Conservation (phyloP, 176 grass and related monocot genomes). For the Ananas comosus region DNA sequence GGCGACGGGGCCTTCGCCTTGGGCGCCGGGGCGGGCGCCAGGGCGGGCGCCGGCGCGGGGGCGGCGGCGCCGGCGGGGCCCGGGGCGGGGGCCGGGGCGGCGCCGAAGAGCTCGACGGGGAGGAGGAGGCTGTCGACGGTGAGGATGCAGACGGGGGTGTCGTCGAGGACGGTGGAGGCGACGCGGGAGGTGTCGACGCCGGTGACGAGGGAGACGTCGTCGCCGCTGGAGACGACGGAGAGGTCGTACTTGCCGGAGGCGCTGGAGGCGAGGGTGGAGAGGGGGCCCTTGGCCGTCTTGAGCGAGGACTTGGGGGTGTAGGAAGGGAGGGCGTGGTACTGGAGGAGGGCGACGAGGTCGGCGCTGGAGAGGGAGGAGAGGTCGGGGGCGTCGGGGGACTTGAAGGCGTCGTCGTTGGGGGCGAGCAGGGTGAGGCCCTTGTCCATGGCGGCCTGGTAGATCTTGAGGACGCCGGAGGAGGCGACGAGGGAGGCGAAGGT, state of each 20-base stretch:
- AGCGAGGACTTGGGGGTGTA: conserved; percentile 92
- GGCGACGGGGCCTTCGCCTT: conserved; percentile 13
- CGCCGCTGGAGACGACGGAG: conserved; percentile 57
- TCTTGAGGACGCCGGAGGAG: conserved; percentile 67
- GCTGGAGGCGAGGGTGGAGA: conserved; percentile 63
- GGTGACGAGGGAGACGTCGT: conserved; percentile 76
- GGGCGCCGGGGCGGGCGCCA: conserved; percentile 8
- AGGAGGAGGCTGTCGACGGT: conserved; percentile 72
- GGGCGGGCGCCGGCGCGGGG: conserved; percentile 22
- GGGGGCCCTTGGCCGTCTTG: conserved; percentile 46
- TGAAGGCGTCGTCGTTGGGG: conserved; percentile 90
- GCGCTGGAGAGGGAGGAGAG: conserved; percentile 60
- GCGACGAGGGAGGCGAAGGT: conserved; percentile 58
- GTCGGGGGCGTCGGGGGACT: conserved; percentile 56
- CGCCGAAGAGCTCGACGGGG: conserved; percentile 54
- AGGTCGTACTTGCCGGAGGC: conserved; percentile 72
- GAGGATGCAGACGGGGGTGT: conserved; percentile 58
- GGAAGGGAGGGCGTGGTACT: conserved; percentile 85
- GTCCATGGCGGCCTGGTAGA: conserved; percentile 81
- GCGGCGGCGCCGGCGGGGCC: conserved; percentile 13
- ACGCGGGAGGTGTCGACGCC: conserved; percentile 77
- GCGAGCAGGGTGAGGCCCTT: conserved; percentile 85
- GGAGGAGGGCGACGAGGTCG: conserved; percentile 71
- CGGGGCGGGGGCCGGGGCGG: conserved; percentile 39
- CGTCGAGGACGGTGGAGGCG: conserved; percentile 74